Evolutionary conservation across 2,329 filamentous ascomycete genomes (phyloP).

Genomic region (Calcarisporium arbuscula): DNA sequence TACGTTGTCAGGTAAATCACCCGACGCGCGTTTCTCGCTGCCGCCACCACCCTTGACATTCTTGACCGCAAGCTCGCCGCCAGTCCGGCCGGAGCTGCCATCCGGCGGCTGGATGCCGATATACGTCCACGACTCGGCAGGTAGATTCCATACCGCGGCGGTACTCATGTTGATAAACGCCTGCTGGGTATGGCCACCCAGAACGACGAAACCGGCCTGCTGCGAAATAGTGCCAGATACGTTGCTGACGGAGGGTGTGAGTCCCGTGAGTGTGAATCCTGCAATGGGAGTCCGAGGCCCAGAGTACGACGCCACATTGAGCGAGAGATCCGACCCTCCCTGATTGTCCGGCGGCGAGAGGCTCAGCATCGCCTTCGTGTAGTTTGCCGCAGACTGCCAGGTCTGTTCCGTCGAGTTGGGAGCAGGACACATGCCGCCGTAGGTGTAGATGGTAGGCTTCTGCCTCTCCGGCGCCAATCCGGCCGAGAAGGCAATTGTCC

Average conservation of each 20-base stretch:
- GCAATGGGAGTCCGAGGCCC: conserved; percentile 74
- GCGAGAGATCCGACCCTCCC: conserved; percentile 21
- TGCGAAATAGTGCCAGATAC: conserved; percentile 60
- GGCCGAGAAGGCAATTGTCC: conserved; percentile 61
- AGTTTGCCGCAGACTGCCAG: conserved; percentile 68
- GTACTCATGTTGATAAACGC: conserved; percentile 96
- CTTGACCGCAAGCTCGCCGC: conserved; percentile 43
- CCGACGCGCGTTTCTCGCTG: conserved; percentile 3
- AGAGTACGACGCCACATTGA: conserved; percentile 34
- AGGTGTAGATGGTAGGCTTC: conserved; percentile 60
- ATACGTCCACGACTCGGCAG: conserved; percentile 82
- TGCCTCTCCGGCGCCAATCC: conserved; percentile 47
- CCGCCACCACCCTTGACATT: conserved; percentile 7
- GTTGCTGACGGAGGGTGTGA: conserved; percentile 65
- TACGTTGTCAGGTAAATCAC: conserved; percentile 36
- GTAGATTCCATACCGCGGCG: conserved; percentile 78
- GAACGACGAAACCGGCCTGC: conserved; percentile 70
- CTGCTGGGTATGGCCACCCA: conserved; percentile 76
- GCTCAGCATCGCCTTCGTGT: conserved; percentile 73
- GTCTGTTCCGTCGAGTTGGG: conserved; percentile 28
- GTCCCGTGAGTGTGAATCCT: conserved; percentile 74
- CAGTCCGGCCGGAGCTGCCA: conserved; percentile 34
- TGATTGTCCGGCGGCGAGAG: conserved; percentile 41
- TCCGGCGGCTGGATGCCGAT: conserved; percentile 52
- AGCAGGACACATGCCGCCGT: conserved; percentile 82